Conservation (phyloP, 352 stramenopile species). For the Phytophthora podocarpi region DNA sequence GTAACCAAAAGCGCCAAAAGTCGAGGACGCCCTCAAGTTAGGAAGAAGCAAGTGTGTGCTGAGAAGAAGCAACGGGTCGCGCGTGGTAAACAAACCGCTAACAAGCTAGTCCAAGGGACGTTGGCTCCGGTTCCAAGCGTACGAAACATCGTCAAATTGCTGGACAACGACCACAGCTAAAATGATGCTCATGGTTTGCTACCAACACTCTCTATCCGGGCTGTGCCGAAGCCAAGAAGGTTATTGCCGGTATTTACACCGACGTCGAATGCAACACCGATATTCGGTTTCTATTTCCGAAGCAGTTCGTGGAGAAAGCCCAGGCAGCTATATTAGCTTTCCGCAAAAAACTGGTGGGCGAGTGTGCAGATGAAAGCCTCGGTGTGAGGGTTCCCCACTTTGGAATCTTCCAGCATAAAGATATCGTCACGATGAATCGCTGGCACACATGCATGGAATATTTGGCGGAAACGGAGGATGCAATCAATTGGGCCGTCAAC, state of each 20-base stretch:
- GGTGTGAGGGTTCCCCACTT: slow-evolving; percentile 3
- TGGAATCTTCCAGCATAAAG: neutral
- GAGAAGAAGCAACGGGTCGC: neutral
- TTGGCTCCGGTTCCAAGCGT: slow-evolving; percentile 1
- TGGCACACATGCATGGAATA: no score
- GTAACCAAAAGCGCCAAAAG: neutral
- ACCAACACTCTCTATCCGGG: neutral
- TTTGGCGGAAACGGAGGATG: no score
- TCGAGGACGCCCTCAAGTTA: neutral
- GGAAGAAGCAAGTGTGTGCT: neutral
- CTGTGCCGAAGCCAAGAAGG: slow-evolving; percentile 2
- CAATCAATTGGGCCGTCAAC: slow-evolving; percentile 10
- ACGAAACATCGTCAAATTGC: neutral
- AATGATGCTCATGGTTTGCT: neutral
- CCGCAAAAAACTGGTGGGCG: neutral
- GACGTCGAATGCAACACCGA: neutral
- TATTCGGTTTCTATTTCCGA: slow-evolving; percentile 4
- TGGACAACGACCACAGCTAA: slow-evolving; percentile 7
- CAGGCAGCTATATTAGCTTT: neutral
- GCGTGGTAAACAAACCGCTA: neutral
- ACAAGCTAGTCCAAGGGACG: slow-evolving; percentile 2
- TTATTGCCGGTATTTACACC: neutral
- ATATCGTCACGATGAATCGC: neutral
- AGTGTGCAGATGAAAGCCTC: neutral
- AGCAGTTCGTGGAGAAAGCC: slow-evolving; percentile 2